Evolutionary conservation across 495 filamentous ascomycete genomes (phyloP).

Genomic region (Aspergillus kassunensis): DNA sequence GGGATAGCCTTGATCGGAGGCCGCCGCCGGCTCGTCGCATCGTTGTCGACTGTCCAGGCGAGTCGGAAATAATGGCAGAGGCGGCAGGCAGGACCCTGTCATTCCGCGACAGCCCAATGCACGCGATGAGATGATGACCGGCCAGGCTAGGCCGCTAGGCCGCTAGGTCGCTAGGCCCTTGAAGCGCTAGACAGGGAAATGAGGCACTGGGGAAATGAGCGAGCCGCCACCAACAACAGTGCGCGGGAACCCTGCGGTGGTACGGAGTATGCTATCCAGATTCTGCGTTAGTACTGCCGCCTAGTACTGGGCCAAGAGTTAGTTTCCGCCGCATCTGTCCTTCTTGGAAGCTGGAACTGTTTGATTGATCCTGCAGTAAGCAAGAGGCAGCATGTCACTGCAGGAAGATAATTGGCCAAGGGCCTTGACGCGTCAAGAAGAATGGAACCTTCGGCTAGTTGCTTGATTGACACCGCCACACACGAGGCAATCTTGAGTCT

Average conservation of each 20-base stretch:
- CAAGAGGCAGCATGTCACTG: background rate
- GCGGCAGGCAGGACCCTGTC: background rate
- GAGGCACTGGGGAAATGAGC: background rate
- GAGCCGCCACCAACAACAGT: background rate
- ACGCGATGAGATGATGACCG: background rate
- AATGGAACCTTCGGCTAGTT: conserved; percentile 8
- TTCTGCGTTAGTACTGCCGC: background rate
- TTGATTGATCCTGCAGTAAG: too few relatives aligned
- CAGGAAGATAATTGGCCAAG: conserved; percentile 9
- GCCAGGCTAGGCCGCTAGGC: too few relatives aligned
- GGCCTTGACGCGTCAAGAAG: conserved; percentile 13
- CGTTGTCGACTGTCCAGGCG: too few relatives aligned
- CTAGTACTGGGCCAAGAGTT: background rate
- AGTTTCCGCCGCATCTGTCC: background rate
- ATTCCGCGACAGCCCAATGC: background rate
- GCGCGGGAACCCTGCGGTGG: background rate
- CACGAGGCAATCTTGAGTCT: conserved; percentile 6
- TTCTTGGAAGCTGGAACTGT: too few relatives aligned
- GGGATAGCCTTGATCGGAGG: background rate
- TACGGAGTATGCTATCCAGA: background rate
- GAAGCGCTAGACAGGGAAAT: background rate
- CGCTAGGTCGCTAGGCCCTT: background rate
- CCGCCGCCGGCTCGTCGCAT: too few relatives aligned
- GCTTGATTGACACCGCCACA: conserved; percentile 20
- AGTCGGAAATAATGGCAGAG: too few relatives aligned